Evolutionary conservation across 1,284 basidiomycete species (phyloP).

Genomic region (Pisolithus thermaeus): DNA sequence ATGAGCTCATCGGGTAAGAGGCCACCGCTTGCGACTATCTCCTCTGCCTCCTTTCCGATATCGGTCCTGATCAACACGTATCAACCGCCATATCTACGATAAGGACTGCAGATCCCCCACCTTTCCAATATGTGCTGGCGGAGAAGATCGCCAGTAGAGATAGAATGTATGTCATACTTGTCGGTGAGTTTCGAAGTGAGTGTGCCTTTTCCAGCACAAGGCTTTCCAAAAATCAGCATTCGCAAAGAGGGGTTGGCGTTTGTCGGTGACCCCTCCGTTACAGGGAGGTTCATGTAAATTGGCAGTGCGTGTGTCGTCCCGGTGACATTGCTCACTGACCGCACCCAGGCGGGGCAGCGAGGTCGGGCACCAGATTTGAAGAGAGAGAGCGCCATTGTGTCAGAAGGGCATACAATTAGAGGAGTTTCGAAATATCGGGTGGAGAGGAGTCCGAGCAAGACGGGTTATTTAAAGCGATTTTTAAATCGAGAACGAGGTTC

Average conservation of each 20-base stretch:
- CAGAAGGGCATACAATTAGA: conserved; percentile 2
- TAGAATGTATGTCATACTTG: conserved; percentile 64
- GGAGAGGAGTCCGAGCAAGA: neutral
- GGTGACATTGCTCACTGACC: conserved; percentile 17
- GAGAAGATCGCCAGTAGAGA: conserved; percentile 81
- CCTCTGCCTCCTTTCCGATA: conserved; percentile 68
- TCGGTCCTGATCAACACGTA: conserved; percentile 44
- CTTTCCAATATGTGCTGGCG: conserved; percentile 70
- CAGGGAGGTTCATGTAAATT: conserved; percentile 15
- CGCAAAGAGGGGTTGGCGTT: conserved; percentile 35
- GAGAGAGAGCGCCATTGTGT: conserved; percentile 10
- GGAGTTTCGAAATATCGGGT: neutral
- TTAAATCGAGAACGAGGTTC: neutral
- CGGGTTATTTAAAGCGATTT: neutral
- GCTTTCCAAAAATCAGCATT: conserved; percentile 80
- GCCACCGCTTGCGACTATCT: conserved; percentile 68
- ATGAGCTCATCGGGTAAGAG: conserved; percentile 75
- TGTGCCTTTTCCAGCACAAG: conserved; percentile 77
- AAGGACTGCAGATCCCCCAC: conserved; percentile 23
- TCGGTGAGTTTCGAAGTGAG: conserved; percentile 62
- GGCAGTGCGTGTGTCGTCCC: conserved; percentile 12
- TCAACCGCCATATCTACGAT: neutral
- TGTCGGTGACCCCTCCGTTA: conserved; percentile 6
- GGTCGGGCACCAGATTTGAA: conserved; percentile 2
- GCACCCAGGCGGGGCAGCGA: conserved; percentile 4